Conservation (phyloP, 768 basidiomycete genomes). For the Fomitopsis serialis region DNA sequence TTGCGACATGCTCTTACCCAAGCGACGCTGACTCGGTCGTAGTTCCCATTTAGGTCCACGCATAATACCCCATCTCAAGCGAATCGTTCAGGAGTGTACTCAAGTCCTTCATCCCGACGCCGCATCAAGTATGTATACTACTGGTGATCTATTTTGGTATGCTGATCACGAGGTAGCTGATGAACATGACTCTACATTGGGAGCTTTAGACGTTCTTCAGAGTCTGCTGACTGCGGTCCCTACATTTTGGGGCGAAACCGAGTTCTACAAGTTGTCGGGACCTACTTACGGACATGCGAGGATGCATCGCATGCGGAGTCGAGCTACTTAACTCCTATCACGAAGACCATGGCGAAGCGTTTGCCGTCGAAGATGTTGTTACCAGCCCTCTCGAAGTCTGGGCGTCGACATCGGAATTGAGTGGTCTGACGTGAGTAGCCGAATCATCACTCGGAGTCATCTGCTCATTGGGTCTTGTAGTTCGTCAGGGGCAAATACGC, state of each 20-base stretch:
- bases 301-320: slow-evolving; percentile 15
- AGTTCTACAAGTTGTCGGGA: slow-evolving; percentile 51
- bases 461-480: neutral
- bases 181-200: neutral
- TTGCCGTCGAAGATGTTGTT: slow-evolving; percentile 64
- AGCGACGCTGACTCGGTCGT: neutral
- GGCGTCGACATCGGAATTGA: slow-evolving; percentile 28
- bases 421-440: slow-evolving; percentile 31
- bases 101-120: slow-evolving; percentile 37
- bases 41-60: slow-evolving; percentile 82
- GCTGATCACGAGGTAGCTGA: neutral
- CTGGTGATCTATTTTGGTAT: no score
- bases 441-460: neutral
- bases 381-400: slow-evolving; percentile 56
- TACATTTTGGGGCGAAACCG: slow-evolving; percentile 68
- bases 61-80: slow-evolving; percentile 78
- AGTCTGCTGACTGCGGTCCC: slow-evolving; percentile 73
- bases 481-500: slow-evolving; percentile 5
- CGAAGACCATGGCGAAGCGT: slow-evolving; percentile 66
- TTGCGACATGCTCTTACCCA: slow-evolving; percentile 9
- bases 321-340: slow-evolving; percentile 37
- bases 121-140: neutral
- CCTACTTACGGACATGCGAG: slow-evolving; percentile 46
- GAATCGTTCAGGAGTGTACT: slow-evolving; percentile 58
- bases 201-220: slow-evolving; percentile 48